These are phyloP conservation scores for Talinum fruticosum DNA, from an alignment of 148 eudicot genomes.

Conservation along the genomic window DNA sequence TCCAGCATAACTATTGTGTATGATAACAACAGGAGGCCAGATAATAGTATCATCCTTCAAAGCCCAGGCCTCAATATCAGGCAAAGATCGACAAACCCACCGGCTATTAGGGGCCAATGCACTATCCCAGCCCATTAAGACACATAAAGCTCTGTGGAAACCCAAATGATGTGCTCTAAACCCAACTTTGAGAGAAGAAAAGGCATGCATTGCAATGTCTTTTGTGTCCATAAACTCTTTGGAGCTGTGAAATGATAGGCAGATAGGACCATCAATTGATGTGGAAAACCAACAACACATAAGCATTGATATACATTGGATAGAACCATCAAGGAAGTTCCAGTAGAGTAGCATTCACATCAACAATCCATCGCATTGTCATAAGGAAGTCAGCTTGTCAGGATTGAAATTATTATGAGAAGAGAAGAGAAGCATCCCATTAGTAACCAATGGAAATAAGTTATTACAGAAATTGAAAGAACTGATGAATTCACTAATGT, in stretches of 20 bases:
- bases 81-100: slow-evolving; percentile 40
- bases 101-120: slow-evolving; percentile 22
- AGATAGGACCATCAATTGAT: not conserved
- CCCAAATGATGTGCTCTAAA: slow-evolving; percentile 55
- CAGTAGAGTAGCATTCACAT: too few relatives aligned
- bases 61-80: slow-evolving; percentile 39
- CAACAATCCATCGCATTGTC: not conserved
- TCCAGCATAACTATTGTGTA: slow-evolving; percentile 38
- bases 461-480: not conserved
- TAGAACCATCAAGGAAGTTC: too few relatives aligned
- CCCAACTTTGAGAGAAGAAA: slow-evolving; percentile 46
- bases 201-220: slow-evolving; percentile 52
- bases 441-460: not conserved
- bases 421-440: not conserved
- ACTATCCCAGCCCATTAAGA: slow-evolving; percentile 62
- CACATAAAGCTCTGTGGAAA: slow-evolving; percentile 63
- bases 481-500: not conserved
- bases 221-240: slow-evolving; percentile 47
- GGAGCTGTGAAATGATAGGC: slow-evolving; percentile 35
- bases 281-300: too few relatives aligned
- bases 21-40: slow-evolving; percentile 66
- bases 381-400: not conserved
- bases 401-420: not conserved
- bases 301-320: slow-evolving; percentile 9
- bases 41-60: slow-evolving; percentile 52